Conservation (phyloP, 495 filamentous ascomycete genomes). For the Glutinoglossum americanum region DNA sequence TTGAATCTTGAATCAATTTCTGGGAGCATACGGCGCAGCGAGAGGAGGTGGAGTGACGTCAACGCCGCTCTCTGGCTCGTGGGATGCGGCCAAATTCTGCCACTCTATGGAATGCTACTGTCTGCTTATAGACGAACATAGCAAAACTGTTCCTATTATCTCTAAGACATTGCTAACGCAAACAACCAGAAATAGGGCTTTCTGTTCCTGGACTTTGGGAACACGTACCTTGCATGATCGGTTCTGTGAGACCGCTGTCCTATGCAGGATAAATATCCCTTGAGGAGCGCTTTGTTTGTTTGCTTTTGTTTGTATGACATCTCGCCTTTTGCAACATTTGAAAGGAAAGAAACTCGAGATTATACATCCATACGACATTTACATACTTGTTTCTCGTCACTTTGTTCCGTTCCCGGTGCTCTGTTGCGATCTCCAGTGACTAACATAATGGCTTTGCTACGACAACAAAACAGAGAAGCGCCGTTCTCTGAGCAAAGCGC, state of each 20-base stretch:
- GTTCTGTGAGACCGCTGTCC: neutral
- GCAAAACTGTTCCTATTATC: neutral
- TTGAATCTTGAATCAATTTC: neutral
- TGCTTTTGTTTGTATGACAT: neutral
- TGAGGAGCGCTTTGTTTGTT: conserved; percentile 1
- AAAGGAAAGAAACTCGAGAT: neutral
- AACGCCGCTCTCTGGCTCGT: neutral
- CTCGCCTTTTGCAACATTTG: neutral
- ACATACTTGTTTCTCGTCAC: neutral
- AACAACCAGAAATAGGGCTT: neutral
- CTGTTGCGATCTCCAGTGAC: neutral
- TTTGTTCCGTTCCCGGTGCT: neutral
- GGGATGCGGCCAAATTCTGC: neutral
- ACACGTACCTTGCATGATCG: neutral
- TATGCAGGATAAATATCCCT: conserved; percentile 1
- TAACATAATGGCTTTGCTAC: neutral
- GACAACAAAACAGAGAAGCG: neutral
- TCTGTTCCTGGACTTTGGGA: neutral
- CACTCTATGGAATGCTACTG: neutral
- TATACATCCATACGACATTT: neutral
- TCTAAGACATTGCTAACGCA: neutral
- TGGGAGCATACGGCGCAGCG: neutral
- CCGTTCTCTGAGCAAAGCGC: neutral
- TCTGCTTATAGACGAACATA: too few species aligned
- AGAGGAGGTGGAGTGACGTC: neutral